Conservation (phyloP, 2,329 filamentous ascomycete genomes). For the Neonectria faginata region DNA sequence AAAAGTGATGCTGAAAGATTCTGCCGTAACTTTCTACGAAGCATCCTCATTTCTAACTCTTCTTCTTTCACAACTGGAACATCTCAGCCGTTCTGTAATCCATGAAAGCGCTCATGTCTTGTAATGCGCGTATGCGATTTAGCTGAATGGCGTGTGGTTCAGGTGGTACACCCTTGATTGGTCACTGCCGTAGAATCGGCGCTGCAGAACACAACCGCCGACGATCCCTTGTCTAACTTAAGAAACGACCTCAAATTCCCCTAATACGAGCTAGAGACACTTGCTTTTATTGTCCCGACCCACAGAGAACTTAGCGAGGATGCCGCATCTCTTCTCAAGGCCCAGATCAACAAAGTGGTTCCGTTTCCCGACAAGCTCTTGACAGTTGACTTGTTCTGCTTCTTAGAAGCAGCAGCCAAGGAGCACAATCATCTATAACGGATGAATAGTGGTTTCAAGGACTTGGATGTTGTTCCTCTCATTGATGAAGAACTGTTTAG, state of each 20-base stretch:
- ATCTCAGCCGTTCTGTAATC: too few species aligned
- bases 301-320: background rate
- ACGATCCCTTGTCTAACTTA: background rate
- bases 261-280: background rate
- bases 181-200: background rate
- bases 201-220: too few species aligned
- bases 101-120: background rate
- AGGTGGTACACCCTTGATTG: background rate
- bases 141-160: background rate
- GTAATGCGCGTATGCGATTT: background rate
- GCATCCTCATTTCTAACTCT: too few species aligned
- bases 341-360: background rate
- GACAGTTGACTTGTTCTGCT: background rate
- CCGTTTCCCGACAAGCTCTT: background rate
- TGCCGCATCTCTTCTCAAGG: background rate
- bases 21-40: too few species aligned
- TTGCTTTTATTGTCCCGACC: background rate
- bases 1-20: too few species aligned
- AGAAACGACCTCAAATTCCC: background rate
- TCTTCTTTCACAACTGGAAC: too few species aligned
- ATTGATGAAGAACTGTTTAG: background rate
- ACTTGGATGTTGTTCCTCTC: background rate
- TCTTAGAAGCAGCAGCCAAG: background rate
- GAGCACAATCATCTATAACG: background rate
- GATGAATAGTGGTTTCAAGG: background rate